Evolutionary conservation across 768 basidiomycete species (phyloP).

Genomic region (Lepiota subincarnata): DNA sequence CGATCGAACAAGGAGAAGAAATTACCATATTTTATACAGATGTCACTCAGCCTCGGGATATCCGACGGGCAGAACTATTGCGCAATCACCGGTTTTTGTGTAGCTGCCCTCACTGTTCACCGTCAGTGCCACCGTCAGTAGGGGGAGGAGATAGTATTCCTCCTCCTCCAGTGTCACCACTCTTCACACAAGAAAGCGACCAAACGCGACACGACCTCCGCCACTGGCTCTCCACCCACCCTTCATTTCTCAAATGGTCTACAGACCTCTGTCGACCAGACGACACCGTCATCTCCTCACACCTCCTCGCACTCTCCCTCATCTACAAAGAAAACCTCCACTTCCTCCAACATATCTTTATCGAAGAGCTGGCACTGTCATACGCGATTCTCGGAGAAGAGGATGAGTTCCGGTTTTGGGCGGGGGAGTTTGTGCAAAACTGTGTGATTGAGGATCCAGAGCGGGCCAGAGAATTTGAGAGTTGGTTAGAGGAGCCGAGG

Average conservation of each 20-base stretch:
- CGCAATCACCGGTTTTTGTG: slow-evolving; percentile 40
- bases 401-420: slow-evolving; percentile 32
- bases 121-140: background rate
- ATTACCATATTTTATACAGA: slow-evolving; percentile 44
- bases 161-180: slow-evolving; percentile 13
- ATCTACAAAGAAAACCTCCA: slow-evolving; percentile 39
- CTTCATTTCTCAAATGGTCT: slow-evolving; percentile 38
- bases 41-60: slow-evolving; percentile 30
- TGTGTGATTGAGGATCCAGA: slow-evolving; percentile 23
- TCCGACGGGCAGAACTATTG: slow-evolving; percentile 29
- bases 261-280: slow-evolving; percentile 37
- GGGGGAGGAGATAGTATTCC: background rate
- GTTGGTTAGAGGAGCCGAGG: slow-evolving; percentile 28
- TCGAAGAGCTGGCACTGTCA: slow-evolving; percentile 39
- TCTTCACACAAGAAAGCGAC: slow-evolving; percentile 24
- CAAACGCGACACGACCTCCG: slow-evolving; percentile 28
- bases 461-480: slow-evolving; percentile 23
- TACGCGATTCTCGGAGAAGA: slow-evolving; percentile 39
- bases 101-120: slow-evolving; percentile 32
- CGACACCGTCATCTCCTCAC: slow-evolving; percentile 34
- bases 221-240: slow-evolving; percentile 31
- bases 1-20: slow-evolving; percentile 36
- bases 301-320: slow-evolving; percentile 32
- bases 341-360: slow-evolving; percentile 34
- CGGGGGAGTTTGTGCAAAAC: slow-evolving; percentile 23